phyloP scores from a whole-genome alignment of 306 rosid genomes.

The Vigna trinervia region DNA sequence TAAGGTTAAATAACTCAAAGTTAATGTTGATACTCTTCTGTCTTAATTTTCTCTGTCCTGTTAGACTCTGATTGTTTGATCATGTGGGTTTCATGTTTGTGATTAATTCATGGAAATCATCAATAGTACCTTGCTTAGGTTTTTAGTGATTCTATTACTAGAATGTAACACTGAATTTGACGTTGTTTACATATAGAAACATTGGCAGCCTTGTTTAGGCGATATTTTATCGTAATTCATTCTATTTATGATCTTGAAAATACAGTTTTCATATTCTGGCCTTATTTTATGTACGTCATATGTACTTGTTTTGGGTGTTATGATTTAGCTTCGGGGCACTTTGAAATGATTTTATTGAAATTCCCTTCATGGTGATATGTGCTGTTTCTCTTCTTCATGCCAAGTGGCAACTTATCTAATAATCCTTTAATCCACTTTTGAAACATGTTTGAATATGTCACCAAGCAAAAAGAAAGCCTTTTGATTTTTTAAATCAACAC shows the following conservation, averaged over 20 bases:
- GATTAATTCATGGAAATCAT: not conserved
- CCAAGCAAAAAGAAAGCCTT: conserved; percentile 16
- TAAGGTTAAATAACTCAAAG: conserved; percentile 18
- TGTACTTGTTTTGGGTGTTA: conserved; percentile 10
- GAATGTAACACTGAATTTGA: conserved; percentile 10
- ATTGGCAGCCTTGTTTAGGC: conserved; percentile 26
- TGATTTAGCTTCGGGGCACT: not conserved
- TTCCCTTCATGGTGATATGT: not conserved
- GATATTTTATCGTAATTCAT: not conserved
- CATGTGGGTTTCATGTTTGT: conserved; percentile 15
- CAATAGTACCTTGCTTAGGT: not conserved
- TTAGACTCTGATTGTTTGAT: conserved; percentile 10
- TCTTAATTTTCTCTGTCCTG: conserved; percentile 5
- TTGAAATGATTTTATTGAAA: conserved; percentile 12
- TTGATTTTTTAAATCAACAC: conserved; percentile 2
- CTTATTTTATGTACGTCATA: not conserved
- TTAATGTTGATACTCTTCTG: conserved; percentile 4
- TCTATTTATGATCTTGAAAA: not conserved
- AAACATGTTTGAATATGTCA: conserved; percentile 12
- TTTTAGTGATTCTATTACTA: not conserved
- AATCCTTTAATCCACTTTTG: not conserved
- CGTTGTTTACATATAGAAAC: conserved; percentile 9
- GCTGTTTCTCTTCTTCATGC: not conserved
- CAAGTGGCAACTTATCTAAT: conserved; percentile 1
- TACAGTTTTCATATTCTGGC: not conserved